These are phyloP conservation scores for Diplodia scrobiculata DNA, from an alignment of 2,329 filamentous ascomycete genomes.

Conservation along the genomic window DNA sequence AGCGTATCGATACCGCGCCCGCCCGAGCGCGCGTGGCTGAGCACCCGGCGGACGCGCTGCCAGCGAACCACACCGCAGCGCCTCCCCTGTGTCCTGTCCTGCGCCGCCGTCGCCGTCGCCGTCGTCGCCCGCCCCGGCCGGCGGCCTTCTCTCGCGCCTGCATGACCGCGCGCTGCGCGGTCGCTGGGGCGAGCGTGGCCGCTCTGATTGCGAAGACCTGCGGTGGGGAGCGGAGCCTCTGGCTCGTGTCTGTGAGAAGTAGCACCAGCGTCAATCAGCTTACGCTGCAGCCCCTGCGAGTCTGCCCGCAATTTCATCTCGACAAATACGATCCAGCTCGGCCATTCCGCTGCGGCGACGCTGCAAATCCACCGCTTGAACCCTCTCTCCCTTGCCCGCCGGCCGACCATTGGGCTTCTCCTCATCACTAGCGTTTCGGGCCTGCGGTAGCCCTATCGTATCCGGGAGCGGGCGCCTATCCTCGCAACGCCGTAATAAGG, in stretches of 20 bases:
- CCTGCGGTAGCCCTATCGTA: slow-evolving; percentile 19
- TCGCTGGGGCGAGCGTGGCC: slow-evolving; percentile 3
- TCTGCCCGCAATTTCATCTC: slow-evolving; percentile 17
- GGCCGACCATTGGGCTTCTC: slow-evolving; percentile 5
- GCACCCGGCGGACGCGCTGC: not conserved
- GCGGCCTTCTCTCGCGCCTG: slow-evolving; percentile 5
- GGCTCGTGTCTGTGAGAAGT: slow-evolving; percentile 17
- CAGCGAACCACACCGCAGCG: not conserved
- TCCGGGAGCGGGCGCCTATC: slow-evolving; percentile 6
- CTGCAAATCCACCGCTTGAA: slow-evolving; percentile 12
- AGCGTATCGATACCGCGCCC: slow-evolving; percentile 8
- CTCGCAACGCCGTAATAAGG: slow-evolving; percentile 1
- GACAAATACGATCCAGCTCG: slow-evolving; percentile 16
- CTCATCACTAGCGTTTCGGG: slow-evolving; percentile 6
- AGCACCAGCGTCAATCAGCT: slow-evolving; percentile 13
- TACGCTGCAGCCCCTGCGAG: not conserved
- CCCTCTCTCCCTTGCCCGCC: slow-evolving; percentile 3
- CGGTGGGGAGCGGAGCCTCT: slow-evolving; percentile 2
- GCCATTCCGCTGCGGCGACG: slow-evolving; percentile 12
- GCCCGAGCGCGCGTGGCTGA: slow-evolving; percentile 2
- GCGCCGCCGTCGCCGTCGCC: not conserved
- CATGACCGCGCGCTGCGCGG: slow-evolving; percentile 12
- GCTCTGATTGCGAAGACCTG: slow-evolving; percentile 12
- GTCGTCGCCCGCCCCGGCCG: not conserved
- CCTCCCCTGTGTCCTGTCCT: not conserved